Evolutionary conservation across 192 early-diverging fungal genomes (phyloP).

Genomic region (Coemansia sp.): DNA sequence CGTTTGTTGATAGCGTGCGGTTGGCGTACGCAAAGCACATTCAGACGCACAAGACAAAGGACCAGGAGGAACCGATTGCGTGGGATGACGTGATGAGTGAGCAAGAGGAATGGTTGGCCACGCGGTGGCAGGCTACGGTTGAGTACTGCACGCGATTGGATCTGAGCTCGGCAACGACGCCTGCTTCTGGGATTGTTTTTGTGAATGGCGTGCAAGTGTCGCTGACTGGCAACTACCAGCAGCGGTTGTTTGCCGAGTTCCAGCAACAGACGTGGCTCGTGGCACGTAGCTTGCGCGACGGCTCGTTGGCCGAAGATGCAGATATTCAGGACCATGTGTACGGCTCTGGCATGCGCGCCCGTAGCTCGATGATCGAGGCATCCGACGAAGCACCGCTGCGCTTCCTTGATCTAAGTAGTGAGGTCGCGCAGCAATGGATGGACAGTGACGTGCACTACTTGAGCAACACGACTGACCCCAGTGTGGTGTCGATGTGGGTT

Average conservation of each 20-base stretch:
- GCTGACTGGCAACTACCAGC: slow-evolving; percentile 62
- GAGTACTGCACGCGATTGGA: slow-evolving; percentile 45
- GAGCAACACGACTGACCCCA: not conserved
- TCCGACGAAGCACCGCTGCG: slow-evolving; percentile 47
- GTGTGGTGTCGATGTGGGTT: slow-evolving; percentile 35
- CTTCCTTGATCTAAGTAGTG: slow-evolving; percentile 18
- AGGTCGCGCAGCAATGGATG: slow-evolving; percentile 22
- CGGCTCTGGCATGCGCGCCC: slow-evolving; percentile 58
- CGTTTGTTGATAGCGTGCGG: slow-evolving; percentile 21
- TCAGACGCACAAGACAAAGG: slow-evolving; percentile 30
- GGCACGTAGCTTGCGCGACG: slow-evolving; percentile 52
- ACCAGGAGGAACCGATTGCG: slow-evolving; percentile 18
- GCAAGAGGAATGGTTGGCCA: slow-evolving; percentile 17
- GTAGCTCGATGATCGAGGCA: slow-evolving; percentile 59
- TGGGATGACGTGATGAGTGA: slow-evolving; percentile 34
- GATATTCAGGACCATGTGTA: slow-evolving; percentile 74
- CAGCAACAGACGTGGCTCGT: slow-evolving; percentile 58
- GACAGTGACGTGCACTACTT: slow-evolving; percentile 27
- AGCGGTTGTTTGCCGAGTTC: slow-evolving; percentile 55
- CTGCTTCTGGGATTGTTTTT: slow-evolving; percentile 60
- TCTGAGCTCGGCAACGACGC: slow-evolving; percentile 29
- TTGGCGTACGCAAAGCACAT: slow-evolving; percentile 26
- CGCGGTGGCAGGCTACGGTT: slow-evolving; percentile 33
- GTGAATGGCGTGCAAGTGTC: slow-evolving; percentile 77
- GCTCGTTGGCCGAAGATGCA: slow-evolving; percentile 54